Evolutionary conservation across 306 rosid species (phyloP), one percentile per base, ranked within the genome.

Genomic region (Biancaea sappan): DNA sequence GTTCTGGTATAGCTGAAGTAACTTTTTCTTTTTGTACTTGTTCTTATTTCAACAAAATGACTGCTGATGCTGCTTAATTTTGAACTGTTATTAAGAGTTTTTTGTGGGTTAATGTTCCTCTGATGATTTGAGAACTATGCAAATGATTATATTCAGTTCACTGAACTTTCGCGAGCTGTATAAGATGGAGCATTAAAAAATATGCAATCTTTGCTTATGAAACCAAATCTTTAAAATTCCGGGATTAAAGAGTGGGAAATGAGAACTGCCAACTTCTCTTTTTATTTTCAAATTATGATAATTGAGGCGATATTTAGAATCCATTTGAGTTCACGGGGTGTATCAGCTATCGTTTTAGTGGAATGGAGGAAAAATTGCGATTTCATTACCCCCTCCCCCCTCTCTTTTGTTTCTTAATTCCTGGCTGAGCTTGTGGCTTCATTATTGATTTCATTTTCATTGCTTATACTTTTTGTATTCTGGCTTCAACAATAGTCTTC

Each of bases 1-100:
- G 93, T 95, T 82, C 83, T 95, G 93, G 99, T 95, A 87, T 71
- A 40, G 34, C 79, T 66, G 37, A 61, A 58, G 12, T 69, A 37
- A 37, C 62, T 31, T 60, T 81, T 25, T 38, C 22, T 32, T 56
- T 54, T 28, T 67, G 79, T 70, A 32, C 47, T 6, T 0, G 8
- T 77, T 84, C 69, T 35, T 0, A 6, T 43, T 79, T 79, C 50
- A 34, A 10, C 34, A 21, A 12, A 18, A 63, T 50, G 18, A 63
- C 11, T 37, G 48, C 29, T 63, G 50, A 9, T 63, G 29, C 18
- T 37, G 50, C 69, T 37, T 21, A 63, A 13, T 63, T 63, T n/a
- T 22, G 46, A 8, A 16, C 12, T 60, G 32, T 35, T 61, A 3
- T 35, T 38, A 1, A n/a, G 6, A 11, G 5, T 25, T 2, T 21